phyloP scores from a whole-genome alignment of 345 rosid species.

The Eucalyptus victrix region DNA sequence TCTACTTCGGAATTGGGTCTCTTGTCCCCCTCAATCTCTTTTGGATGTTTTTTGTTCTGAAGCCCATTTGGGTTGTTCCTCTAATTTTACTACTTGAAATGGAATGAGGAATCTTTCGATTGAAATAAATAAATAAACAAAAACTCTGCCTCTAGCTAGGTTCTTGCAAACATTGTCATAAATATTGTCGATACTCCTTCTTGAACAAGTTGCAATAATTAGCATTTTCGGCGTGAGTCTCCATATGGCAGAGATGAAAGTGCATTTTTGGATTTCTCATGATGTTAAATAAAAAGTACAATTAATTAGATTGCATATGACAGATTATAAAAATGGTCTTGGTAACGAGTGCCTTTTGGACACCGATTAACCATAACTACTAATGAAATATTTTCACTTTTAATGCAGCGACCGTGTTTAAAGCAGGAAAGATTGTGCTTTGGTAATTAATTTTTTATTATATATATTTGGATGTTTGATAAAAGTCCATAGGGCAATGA shows the following conservation, averaged over 20 bases:
- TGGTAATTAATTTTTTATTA: no score
- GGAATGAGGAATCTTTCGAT: no score
- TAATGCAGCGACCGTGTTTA: not conserved
- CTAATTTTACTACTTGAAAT: no score
- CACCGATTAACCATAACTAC: not conserved
- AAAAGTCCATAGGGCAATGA: not conserved
- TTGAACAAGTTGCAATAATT: not conserved
- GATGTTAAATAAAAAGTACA: not conserved
- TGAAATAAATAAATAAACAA: no score
- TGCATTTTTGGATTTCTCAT: not conserved
- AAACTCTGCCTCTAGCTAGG: not conserved
- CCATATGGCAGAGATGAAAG: not conserved
- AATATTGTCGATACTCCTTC: no score
- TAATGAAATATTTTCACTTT: not conserved
- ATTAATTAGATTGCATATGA: not conserved
- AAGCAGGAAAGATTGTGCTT: not conserved
- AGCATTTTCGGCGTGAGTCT: not conserved
- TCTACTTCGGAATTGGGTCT: no score
- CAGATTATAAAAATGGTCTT: not conserved
- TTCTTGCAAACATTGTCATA: not conserved
- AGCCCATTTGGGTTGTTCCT: no score
- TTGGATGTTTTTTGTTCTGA: no score
- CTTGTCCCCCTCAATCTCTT: no score
- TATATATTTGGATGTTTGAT: not conserved
- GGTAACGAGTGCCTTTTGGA: not conserved